These are phyloP conservation scores for Lecanicillium sp. DNA, from an alignment of 2,329 filamentous ascomycete genomes.

Conservation along the genomic window DNA sequence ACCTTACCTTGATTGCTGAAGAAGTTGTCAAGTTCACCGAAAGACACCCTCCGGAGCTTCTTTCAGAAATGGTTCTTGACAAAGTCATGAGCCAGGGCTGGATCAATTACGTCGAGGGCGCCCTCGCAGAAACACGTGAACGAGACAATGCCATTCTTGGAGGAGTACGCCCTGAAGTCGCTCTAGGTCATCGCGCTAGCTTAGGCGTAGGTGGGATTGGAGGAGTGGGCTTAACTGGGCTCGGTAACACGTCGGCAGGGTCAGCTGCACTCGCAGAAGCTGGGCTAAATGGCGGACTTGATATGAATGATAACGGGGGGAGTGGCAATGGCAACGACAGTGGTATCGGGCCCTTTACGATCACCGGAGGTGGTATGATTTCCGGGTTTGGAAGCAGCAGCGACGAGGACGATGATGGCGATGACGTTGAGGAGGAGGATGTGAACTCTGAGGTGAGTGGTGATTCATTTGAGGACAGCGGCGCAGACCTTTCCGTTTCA, in stretches of 20 bases:
- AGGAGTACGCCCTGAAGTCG: conserved; percentile 85
- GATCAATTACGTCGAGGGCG: conserved; percentile 91
- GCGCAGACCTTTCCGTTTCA: neutral
- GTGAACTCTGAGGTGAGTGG: conserved; percentile 57
- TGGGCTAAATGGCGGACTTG: conserved; percentile 69
- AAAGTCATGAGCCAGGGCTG: conserved; percentile 84
- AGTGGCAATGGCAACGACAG: conserved; percentile 59
- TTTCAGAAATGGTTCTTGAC: conserved; percentile 77
- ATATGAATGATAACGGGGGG: conserved; percentile 53
- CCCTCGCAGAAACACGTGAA: conserved; percentile 86
- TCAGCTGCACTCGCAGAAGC: conserved; percentile 72
- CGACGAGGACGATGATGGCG: conserved; percentile 92
- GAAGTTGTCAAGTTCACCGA: conserved; percentile 99
- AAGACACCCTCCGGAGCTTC: conserved; percentile 77
- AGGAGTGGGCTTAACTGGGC: conserved; percentile 39
- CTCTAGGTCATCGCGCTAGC: conserved; percentile 68
- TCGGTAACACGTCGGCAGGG: conserved; percentile 30
- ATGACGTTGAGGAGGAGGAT: conserved; percentile 75
- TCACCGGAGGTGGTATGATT: conserved; percentile 66
- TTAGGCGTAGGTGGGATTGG: conserved; percentile 38
- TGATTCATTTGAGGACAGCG: conserved; percentile 21
- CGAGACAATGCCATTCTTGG: conserved; percentile 97
- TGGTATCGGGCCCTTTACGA: conserved; percentile 63
- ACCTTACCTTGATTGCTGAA: conserved; percentile 92
- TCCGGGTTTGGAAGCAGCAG: conserved; percentile 92